These are phyloP conservation scores for Parmelia sp. DNA, from an alignment of 495 filamentous ascomycete species.

Conservation along the genomic window DNA sequence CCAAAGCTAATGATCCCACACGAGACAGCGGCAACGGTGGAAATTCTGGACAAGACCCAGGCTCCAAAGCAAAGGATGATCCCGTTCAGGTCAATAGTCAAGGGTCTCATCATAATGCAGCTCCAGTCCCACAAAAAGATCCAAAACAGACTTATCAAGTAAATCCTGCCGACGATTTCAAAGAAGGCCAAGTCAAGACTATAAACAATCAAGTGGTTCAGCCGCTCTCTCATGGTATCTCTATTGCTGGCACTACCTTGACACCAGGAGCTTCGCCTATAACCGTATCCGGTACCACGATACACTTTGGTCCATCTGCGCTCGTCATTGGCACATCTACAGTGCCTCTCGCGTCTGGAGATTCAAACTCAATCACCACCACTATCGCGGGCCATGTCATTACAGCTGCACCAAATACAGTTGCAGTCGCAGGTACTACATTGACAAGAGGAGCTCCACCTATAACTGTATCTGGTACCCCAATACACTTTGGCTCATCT, in stretches of 20 bases:
- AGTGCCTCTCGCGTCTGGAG: neutral
- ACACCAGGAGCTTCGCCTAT: neutral
- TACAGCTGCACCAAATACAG: neutral
- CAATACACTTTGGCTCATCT: too few relatives aligned
- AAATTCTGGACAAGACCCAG: neutral
- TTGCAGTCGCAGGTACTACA: neutral
- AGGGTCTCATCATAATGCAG: neutral
- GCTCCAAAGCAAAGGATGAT: neutral
- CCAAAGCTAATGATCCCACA: neutral
- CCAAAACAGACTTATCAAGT: neutral
- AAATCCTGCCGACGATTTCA: neutral
- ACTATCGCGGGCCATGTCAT: neutral
- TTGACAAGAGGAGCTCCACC: neutral
- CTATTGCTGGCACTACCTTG: slow-evolving; percentile 3
- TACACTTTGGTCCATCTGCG: neutral
- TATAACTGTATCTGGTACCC: too few relatives aligned
- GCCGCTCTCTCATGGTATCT: slow-evolving; percentile 1
- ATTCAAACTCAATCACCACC: neutral
- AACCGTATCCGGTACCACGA: neutral
- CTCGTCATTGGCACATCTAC: neutral
- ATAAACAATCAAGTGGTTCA: neutral
- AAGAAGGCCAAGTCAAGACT: neutral
- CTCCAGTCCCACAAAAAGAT: neutral
- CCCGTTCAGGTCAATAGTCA: neutral
- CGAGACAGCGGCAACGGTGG: neutral